These are phyloP conservation scores for Inosperma sp. DNA, from an alignment of 768 basidiomycete genomes.

Conservation along the genomic window DNA sequence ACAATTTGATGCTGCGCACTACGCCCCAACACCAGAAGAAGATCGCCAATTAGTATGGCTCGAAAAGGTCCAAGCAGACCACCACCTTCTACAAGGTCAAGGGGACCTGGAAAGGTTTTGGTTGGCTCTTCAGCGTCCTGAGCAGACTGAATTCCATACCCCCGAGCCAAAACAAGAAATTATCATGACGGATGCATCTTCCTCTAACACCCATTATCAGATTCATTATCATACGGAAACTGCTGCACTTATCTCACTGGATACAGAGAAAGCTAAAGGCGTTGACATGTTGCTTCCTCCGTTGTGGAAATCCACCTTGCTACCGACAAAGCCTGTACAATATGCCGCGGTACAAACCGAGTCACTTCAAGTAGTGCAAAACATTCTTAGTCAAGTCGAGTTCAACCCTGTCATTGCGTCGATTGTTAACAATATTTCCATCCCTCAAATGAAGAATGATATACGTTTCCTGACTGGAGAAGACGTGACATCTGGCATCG, in stretches of 20 bases:
- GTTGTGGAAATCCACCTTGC: constrained; percentile 65
- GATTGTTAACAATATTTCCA: constrained; percentile 63
- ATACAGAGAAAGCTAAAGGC: constrained; percentile 33
- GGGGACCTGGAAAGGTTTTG: constrained; percentile 16
- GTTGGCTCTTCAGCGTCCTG: constrained; percentile 8
- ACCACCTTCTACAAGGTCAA: constrained; percentile 7
- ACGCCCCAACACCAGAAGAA: constrained; percentile 15
- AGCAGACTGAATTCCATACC: neutral
- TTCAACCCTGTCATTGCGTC: constrained; percentile 68
- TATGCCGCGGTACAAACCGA: constrained; percentile 54
- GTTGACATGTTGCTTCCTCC: constrained; percentile 65
- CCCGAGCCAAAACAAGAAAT: constrained; percentile 16
- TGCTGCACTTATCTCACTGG: constrained; percentile 50
- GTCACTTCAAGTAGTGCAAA: constrained; percentile 50
- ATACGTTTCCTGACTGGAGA: constrained; percentile 85
- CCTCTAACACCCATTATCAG: constrained; percentile 22
- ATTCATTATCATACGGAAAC: constrained; percentile 41
- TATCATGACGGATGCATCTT: constrained; percentile 9
- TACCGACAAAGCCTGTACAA: constrained; percentile 47
- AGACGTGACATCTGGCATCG: constrained; percentile 62
- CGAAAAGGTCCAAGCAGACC: constrained; percentile 50
- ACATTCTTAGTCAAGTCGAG: constrained; percentile 52
- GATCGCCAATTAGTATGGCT: constrained; percentile 54
- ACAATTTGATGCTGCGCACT: constrained; percentile 19
- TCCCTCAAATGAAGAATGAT: constrained; percentile 61